Percentiles rank a stretch among this genome's conserved stretches.
phyloP scores from a whole-genome alignment of 164 flowering plant genomes.

The Aristolochia contorta region DNA sequence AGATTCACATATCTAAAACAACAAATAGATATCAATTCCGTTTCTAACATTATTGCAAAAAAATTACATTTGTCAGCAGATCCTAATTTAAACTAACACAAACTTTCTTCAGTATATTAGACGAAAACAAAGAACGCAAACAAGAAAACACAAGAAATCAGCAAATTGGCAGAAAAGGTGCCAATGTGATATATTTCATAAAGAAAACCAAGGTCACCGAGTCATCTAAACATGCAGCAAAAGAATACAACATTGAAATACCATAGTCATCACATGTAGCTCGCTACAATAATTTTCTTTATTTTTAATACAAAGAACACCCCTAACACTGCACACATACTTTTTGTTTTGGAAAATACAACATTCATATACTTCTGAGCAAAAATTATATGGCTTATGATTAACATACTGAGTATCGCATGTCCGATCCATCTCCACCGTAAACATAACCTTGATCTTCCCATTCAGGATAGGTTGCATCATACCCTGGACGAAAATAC shows the following conservation, averaged over 20 bases:
- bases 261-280: not conserved
- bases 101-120: too few species aligned
- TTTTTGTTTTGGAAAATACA: too few species aligned
- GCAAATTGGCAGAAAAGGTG: not conserved
- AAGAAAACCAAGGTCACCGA: too few species aligned
- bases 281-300: too few species aligned
- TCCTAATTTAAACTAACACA: not conserved
- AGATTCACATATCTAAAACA: not conserved
- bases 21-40: not conserved
- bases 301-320: too few species aligned
- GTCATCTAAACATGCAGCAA: too few species aligned
- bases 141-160: not conserved
- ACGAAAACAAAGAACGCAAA: too few species aligned
- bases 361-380: too few species aligned
- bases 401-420: conserved; percentile 15
- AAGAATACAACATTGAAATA: not conserved
- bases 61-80: not conserved
- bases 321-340: too few species aligned
- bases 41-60: not conserved
- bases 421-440: conserved; percentile 9
- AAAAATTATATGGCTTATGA: not conserved
- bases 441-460: conserved; percentile 5
- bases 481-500: conserved; percentile 6
- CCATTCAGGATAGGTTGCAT: conserved; percentile 10
- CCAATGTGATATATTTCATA: too few species aligned